These are phyloP conservation scores for Phoma sp. DNA, from an alignment of 2,329 filamentous ascomycete genomes.

Conservation along the genomic window DNA sequence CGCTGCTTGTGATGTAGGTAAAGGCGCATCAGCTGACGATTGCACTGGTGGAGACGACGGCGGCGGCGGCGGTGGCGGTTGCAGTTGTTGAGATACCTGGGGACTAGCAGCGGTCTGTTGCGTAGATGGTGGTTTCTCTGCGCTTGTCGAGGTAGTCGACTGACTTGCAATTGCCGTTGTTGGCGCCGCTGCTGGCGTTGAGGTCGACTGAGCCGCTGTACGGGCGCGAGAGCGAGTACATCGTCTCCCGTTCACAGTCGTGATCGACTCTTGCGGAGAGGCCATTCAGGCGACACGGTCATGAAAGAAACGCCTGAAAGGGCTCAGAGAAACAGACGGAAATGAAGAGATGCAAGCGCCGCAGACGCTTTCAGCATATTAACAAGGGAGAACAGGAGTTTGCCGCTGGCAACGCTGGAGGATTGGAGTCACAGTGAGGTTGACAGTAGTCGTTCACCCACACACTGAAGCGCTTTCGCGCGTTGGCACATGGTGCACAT, in stretches of 20 bases:
- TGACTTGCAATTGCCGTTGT: slow-evolving; percentile 28
- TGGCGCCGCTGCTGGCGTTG: slow-evolving; percentile 21
- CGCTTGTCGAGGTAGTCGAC: slow-evolving; percentile 26
- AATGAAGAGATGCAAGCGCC: slow-evolving; percentile 38
- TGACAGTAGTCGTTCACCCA: slow-evolving; percentile 34
- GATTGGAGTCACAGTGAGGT: slow-evolving; percentile 31
- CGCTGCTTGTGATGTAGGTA: slow-evolving; percentile 33
- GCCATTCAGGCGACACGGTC: slow-evolving; percentile 46
- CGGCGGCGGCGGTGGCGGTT: slow-evolving; percentile 22
- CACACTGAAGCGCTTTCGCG: slow-evolving; percentile 37
- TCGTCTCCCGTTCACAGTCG: slow-evolving; percentile 47
- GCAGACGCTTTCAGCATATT: slow-evolving; percentile 46
- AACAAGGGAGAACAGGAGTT: slow-evolving; percentile 37
- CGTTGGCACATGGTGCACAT: slow-evolving; percentile 45
- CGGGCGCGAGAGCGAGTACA: slow-evolving; percentile 48
- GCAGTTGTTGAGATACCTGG: slow-evolving; percentile 21
- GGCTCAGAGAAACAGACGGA: slow-evolving; percentile 37
- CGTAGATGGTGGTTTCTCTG: slow-evolving; percentile 29
- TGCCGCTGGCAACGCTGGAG: slow-evolving; percentile 30
- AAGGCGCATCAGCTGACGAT: slow-evolving; percentile 19
- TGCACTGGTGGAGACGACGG: slow-evolving; percentile 20
- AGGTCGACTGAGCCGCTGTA: slow-evolving; percentile 35
- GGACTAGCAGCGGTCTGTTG: slow-evolving; percentile 26
- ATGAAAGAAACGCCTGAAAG: slow-evolving; percentile 39
- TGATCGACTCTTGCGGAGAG: slow-evolving; percentile 44